Evolutionary conservation across 2,329 filamentous ascomycete genomes (phyloP).

Genomic region (Aspergillus floridensis): DNA sequence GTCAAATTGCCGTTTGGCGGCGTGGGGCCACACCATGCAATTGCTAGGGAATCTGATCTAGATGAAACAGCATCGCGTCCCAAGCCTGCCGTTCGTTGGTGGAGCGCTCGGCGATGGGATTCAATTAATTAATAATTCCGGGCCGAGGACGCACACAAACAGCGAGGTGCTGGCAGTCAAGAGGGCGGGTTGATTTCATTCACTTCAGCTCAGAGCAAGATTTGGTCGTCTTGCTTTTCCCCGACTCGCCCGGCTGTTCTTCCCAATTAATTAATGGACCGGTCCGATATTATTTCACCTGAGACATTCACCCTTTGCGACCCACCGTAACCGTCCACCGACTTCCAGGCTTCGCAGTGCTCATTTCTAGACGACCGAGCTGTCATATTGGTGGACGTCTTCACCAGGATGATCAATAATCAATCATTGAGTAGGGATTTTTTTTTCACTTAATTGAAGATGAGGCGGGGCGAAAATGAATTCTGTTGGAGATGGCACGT

Average conservation of each 20-base stretch:
- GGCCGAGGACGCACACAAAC: slow-evolving; percentile 3
- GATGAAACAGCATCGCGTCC: slow-evolving; percentile 4
- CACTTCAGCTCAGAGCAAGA: background rate
- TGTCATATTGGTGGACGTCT: background rate
- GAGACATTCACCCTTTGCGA: background rate
- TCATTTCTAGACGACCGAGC: background rate
- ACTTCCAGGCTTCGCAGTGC: background rate
- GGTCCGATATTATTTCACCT: background rate
- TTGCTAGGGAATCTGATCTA: slow-evolving; percentile 1
- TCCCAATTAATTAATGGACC: background rate
- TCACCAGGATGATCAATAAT: too few relatives aligned
- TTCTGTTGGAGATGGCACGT: background rate
- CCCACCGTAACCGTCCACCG: background rate
- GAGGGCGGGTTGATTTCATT: background rate
- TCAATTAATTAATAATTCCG: slow-evolving; percentile 4
- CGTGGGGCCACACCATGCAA: slow-evolving; percentile 8
- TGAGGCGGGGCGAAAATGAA: background rate
- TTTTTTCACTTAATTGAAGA: background rate
- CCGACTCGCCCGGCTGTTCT: background rate
- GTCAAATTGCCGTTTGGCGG: background rate
- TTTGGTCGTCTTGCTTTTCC: background rate
- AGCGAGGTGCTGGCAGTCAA: background rate
- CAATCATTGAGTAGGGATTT: too few relatives aligned
- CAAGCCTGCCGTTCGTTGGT: slow-evolving; percentile 8
- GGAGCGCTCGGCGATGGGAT: slow-evolving; percentile 1